phyloP scores from a whole-genome alignment of 2,329 filamentous ascomycete species.

The Graphilbum ipis-grandicollis region DNA sequence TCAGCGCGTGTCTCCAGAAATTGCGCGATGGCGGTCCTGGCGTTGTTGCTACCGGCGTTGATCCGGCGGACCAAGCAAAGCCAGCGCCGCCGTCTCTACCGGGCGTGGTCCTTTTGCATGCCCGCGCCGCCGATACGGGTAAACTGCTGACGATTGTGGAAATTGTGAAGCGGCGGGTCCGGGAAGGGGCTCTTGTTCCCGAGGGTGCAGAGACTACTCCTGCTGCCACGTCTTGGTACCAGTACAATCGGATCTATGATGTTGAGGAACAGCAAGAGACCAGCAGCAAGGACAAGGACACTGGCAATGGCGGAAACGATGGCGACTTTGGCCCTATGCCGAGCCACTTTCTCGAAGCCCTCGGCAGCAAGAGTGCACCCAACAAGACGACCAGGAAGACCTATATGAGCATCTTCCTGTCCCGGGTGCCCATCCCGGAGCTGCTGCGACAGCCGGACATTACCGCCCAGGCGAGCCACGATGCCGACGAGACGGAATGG shows the following conservation, averaged over 20 bases:
- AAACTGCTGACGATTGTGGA: conserved; percentile 56
- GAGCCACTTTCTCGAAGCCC: conserved; percentile 36
- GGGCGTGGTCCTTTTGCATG: conserved; percentile 29
- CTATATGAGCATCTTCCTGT: conserved; percentile 44
- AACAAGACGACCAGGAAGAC: conserved; percentile 21
- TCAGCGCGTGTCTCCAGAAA: conserved; percentile 26
- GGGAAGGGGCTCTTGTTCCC: conserved; percentile 14
- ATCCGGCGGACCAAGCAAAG: too few species aligned
- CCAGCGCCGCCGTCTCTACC: too few species aligned
- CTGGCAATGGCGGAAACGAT: conserved; percentile 17
- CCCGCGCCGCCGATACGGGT: conserved; percentile 31
- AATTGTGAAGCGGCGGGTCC: conserved; percentile 41
- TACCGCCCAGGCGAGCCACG: conserved; percentile 27
- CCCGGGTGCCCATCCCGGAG: conserved; percentile 32
- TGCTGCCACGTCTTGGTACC: conserved; percentile 23
- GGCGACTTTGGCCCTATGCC: conserved; percentile 42
- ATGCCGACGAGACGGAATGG: conserved; percentile 11
- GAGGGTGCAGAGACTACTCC: neutral
- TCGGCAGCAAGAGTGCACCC: conserved; percentile 9
- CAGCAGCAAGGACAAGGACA: conserved; percentile 10
- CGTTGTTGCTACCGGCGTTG: neutral
- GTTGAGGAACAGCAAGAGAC: conserved; percentile 18
- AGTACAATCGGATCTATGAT: conserved; percentile 40
- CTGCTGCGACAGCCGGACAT: conserved; percentile 30
- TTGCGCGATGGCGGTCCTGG: conserved; percentile 13